phyloP scores from a whole-genome alignment of 2,329 filamentous ascomycete species.

The Lithohypha guttulata region DNA sequence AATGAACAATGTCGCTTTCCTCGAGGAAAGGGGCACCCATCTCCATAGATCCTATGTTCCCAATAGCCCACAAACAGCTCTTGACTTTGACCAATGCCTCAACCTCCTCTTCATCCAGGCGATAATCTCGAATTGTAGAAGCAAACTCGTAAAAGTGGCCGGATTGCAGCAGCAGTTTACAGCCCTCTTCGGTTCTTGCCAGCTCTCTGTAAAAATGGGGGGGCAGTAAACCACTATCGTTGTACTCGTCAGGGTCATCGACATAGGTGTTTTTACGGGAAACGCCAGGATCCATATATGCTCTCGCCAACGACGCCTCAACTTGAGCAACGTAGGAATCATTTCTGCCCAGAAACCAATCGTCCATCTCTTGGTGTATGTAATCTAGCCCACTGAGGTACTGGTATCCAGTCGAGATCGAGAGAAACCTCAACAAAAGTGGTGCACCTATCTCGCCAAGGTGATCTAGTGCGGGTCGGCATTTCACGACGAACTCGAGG shows the following conservation, averaged over 20 bases:
- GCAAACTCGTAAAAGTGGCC: conserved; percentile 95
- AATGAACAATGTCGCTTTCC: conserved; percentile 73
- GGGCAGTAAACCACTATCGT: conserved; percentile 56
- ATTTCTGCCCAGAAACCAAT: conserved; percentile 96
- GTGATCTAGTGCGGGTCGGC: conserved; percentile 85
- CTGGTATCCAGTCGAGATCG: conserved; percentile 93
- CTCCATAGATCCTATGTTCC: conserved; percentile 97
- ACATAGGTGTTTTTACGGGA: conserved; percentile 33
- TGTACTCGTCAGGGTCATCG: conserved; percentile 48
- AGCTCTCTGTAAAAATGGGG: conserved; percentile 96
- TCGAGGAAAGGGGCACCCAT: conserved; percentile 90
- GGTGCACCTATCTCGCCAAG: conserved; percentile 94
- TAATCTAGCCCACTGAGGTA: conserved; percentile 96
- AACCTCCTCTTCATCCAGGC: conserved; percentile 70
- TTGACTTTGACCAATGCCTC: conserved; percentile 90
- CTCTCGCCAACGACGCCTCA: conserved; percentile 84
- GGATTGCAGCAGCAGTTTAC: conserved; percentile 77
- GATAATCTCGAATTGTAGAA: conserved; percentile 75
- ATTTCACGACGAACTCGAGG: conserved; percentile 93
- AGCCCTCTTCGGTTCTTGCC: conserved; percentile 84
- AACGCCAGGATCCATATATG: conserved; percentile 49
- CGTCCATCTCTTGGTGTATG: conserved; percentile 99
- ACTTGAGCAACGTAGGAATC: conserved; percentile 92
- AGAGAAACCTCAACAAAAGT: conserved; percentile 80
- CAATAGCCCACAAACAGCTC: conserved; percentile 92